Percentiles rank a stretch among this genome's conserved stretches.
Conservation (phyloP, 345 rosid species). For the Balakata baccata region DNA sequence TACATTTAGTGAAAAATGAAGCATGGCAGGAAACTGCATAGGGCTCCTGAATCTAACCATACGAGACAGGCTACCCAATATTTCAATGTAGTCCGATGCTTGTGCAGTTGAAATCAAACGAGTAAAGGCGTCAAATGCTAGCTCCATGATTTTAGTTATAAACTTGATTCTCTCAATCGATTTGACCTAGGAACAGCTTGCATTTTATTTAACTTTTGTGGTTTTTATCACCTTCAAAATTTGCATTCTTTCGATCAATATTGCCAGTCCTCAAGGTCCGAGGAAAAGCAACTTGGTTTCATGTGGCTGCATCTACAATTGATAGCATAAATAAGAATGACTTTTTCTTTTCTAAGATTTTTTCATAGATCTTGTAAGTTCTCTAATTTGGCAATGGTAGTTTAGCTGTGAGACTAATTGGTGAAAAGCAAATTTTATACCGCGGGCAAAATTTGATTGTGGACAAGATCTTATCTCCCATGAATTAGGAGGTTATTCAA, state of each 20-base stretch:
- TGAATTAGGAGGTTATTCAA: too few relatives aligned
- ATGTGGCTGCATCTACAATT: too few relatives aligned
- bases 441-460: too few relatives aligned
- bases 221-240: background rate
- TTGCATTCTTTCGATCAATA: background rate
- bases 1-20: slow-evolving; percentile 4
- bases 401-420: too few relatives aligned
- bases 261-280: background rate
- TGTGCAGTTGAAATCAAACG: background rate
- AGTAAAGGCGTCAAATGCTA: background rate
- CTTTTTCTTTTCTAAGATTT: too few relatives aligned
- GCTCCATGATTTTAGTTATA: background rate
- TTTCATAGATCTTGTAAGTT: too few relatives aligned
- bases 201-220: background rate
- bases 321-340: too few relatives aligned
- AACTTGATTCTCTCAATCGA: background rate
- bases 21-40: background rate
- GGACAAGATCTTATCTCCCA: too few relatives aligned
- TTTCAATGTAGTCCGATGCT: background rate
- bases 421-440: background rate
- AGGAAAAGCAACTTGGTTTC: too few relatives aligned
- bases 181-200: background rate
- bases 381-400: too few relatives aligned
- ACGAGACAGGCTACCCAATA: background rate
- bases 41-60: background rate